These are phyloP conservation scores for Linderina pennispora DNA, from an alignment of 192 early-diverging fungal species.

Conservation along the genomic window DNA sequence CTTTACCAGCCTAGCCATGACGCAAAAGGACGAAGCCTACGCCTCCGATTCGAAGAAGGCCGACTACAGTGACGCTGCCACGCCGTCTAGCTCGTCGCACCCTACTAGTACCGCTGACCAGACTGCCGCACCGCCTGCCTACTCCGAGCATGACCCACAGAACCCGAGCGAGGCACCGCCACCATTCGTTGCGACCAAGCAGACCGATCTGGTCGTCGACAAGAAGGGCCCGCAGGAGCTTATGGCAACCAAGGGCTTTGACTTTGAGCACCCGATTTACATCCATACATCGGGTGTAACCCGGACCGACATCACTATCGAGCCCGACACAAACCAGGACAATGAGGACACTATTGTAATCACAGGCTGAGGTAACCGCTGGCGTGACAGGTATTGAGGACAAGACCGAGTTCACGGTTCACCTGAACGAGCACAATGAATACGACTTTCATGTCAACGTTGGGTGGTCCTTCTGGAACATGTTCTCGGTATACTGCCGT, in stretches of 20 bases:
- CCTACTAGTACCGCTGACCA: too few relatives aligned
- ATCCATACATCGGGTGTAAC: conserved; percentile 11
- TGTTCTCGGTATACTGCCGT: conserved; percentile 9
- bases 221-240: conserved; percentile 15
- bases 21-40: too few relatives aligned
- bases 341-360: conserved; percentile 12
- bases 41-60: too few relatives aligned
- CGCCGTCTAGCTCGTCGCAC: too few relatives aligned
- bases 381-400: conserved; percentile 5
- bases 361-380: conserved; percentile 10
- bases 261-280: conserved; percentile 20
- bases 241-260: conserved; percentile 14
- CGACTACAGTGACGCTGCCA: too few relatives aligned
- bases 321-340: conserved; percentile 11
- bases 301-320: conserved; percentile 8
- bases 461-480: conserved; percentile 14
- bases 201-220: conserved; percentile 8
- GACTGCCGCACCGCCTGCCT: neutral
- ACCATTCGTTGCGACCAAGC: neutral
- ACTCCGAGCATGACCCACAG: neutral
- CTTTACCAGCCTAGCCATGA: too few relatives aligned
- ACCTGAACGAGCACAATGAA: conserved; percentile 12
- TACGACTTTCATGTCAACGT: conserved; percentile 31
- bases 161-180: neutral
- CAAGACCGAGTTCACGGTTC: conserved; percentile 6